phyloP scores from a whole-genome alignment of 2,329 filamentous ascomycete genomes.

The Aspergillus texensis region DNA sequence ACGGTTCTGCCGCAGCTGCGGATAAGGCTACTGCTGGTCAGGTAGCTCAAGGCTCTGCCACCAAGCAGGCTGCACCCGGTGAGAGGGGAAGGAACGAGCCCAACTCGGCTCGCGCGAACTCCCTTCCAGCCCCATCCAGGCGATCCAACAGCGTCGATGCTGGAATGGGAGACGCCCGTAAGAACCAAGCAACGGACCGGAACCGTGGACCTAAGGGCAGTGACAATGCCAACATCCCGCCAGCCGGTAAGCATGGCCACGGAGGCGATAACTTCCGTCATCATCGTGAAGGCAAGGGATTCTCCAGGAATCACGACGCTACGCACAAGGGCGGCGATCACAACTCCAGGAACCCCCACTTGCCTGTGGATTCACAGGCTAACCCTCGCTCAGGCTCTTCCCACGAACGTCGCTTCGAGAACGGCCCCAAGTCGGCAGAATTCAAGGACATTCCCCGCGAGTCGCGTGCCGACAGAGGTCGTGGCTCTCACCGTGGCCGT shows the following conservation, averaged over 20 bases:
- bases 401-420: constrained; percentile 43
- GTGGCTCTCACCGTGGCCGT: constrained; percentile 44
- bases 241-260: constrained; percentile 32
- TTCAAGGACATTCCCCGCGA: constrained; percentile 41
- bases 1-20: constrained; percentile 32
- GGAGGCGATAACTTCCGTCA: constrained; percentile 34
- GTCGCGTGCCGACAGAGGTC: constrained; percentile 42
- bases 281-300: constrained; percentile 39
- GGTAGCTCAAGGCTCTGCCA: constrained; percentile 25
- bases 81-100: constrained; percentile 41
- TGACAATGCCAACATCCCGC: constrained; percentile 31
- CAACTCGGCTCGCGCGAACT: constrained; percentile 41
- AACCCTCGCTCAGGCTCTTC: constrained; percentile 30
- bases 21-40: constrained; percentile 40
- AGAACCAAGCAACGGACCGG: constrained; percentile 35
- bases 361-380: constrained; percentile 38
- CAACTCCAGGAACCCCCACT: constrained; percentile 29
- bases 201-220: constrained; percentile 33
- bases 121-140: constrained; percentile 41
- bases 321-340: constrained; percentile 31
- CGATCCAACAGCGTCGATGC: constrained; percentile 41
- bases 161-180: constrained; percentile 35
- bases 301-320: constrained; percentile 35
- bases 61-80: constrained; percentile 33
- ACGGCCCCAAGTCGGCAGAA: constrained; percentile 42